A percentile compares a stretch with the other conserved stretches of the same genome.
These are phyloP conservation scores for Posidonia australis DNA, from an alignment of 106 monocot species.

Conservation along the genomic window DNA sequence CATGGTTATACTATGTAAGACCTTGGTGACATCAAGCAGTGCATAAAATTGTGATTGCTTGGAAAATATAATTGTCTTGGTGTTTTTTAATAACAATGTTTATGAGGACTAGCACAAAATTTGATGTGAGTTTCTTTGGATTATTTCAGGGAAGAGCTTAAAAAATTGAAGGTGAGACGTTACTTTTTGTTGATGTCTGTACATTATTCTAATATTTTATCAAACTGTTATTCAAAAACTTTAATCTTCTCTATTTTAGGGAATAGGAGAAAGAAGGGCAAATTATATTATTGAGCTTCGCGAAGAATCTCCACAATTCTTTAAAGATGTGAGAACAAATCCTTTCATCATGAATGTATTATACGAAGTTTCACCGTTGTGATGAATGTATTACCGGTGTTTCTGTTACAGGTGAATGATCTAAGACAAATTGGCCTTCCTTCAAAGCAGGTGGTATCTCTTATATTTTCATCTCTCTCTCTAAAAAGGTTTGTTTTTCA, in stretches of 20 bases:
- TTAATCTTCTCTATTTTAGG: neutral
- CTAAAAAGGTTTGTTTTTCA: neutral
- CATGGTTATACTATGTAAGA: no score
- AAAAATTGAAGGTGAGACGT: neutral
- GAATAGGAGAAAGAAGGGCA: conserved; percentile 1
- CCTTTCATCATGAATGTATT: no score
- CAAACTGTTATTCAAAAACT: neutral
- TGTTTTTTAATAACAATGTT: no score
- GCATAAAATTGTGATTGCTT: no score
- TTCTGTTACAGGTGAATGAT: neutral
- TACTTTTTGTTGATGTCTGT: neutral
- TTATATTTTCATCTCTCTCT: neutral
- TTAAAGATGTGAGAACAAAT: neutral
- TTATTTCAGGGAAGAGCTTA: neutral
- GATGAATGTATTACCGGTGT: neutral
- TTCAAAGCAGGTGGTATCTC: neutral
- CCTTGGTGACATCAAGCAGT: no score
- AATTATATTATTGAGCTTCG: conserved; percentile 1
- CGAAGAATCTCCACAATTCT: neutral
- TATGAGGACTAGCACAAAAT: no score
- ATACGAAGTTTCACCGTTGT: neutral
- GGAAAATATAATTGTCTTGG: no score
- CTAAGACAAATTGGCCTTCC: neutral
- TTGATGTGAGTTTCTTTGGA: neutral
- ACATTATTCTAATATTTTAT: neutral